Base-by-base conservation (phyloP, 495 filamentous ascomycete species). In the Penicillium cinerascens region DNA sequence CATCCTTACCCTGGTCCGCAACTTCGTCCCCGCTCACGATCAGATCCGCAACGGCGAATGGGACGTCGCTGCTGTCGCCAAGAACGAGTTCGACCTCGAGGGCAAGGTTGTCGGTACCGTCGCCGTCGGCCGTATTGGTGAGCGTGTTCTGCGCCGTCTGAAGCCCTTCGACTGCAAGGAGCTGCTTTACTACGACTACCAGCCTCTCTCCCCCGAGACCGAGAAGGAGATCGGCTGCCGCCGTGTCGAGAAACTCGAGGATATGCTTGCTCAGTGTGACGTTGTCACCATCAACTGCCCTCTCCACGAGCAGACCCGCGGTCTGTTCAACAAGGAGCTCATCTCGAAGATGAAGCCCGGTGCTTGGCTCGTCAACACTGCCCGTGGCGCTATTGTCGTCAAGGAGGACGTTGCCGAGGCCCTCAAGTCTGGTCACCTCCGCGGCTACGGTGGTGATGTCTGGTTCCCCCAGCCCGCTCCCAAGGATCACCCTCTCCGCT, bases 251-350 rank as follows among this genome's bases (percentile, higher is more conserved):
- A 78, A 66, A 63, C 84, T 98, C 59, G 92, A 97, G 81, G 93
- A 98, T 75, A 87, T 98, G 85, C 76, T 98, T 50, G 80, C 81
- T 48, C 91, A 97, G 82, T 97, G 92, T 73, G 93, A 98, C 61
- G 88, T 98, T 38, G 93, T 98, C 65, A 98, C 93, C 64, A 97
- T 98, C 76, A 98, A 98, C 83, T 97, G 92, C 83, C 93, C 93
- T 54, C 83, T 98, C 56, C 93, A 98, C 77, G 93, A 97, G 81
- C 95, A 93, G 82, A 98, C 93, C 41, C 79, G 82, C 27, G 93
- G 93, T 56, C 70, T 98, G 60, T 98, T 98, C 81, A 96, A 97
- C 83, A 97, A 97, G 87, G 90, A 97, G n/a, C 82, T 98, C 55
- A 95, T 98, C 64, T 81, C 87, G 63, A 97, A 97, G 88, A 98